These are phyloP conservation scores for Fereydounia khargensis DNA, from an alignment of 1,284 basidiomycete genomes.

Conservation along the genomic window DNA sequence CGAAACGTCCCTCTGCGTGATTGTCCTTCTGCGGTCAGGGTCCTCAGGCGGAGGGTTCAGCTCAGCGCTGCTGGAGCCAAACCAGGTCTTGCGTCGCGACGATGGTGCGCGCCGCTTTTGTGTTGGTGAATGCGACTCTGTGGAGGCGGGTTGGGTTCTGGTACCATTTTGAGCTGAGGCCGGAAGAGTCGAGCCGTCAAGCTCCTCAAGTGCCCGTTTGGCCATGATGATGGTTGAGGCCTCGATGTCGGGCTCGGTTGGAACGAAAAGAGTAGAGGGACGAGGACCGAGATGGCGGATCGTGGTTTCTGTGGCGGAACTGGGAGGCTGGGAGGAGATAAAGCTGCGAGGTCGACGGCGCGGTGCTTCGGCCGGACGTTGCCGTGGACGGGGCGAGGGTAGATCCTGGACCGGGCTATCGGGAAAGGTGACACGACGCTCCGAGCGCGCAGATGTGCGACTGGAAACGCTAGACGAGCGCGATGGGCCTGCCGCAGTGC, in stretches of 20 bases:
- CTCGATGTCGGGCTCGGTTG: too few species aligned
- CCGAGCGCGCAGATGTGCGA: not conserved
- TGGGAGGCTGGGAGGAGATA: not conserved
- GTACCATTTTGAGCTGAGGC: not conserved
- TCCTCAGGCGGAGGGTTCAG: not conserved
- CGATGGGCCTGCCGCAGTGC: slow-evolving; percentile 21
- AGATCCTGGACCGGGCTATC: too few species aligned
- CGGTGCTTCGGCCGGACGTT: too few species aligned
- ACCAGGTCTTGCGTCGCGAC: too few species aligned
- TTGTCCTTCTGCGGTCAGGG: not conserved
- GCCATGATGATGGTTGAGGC: too few species aligned
- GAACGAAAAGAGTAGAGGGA: too few species aligned
- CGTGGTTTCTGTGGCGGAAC: too few species aligned
- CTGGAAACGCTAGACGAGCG: not conserved
- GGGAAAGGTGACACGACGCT: too few species aligned
- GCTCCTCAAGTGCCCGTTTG: slow-evolving; percentile 23
- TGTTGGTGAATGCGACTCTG: not conserved
- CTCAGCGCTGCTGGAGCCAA: too few species aligned
- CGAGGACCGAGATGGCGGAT: too few species aligned
- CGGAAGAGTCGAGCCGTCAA: not conserved
- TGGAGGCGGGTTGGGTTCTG: not conserved
- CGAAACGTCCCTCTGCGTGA: not conserved
- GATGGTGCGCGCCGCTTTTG: slow-evolving; percentile 1
- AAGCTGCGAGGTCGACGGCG: slow-evolving; percentile 6
- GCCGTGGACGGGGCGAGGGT: too few species aligned